Evolutionary conservation across 2,329 filamentous ascomycete species (phyloP).

Genomic region (Tolypocladium amazonense): DNA sequence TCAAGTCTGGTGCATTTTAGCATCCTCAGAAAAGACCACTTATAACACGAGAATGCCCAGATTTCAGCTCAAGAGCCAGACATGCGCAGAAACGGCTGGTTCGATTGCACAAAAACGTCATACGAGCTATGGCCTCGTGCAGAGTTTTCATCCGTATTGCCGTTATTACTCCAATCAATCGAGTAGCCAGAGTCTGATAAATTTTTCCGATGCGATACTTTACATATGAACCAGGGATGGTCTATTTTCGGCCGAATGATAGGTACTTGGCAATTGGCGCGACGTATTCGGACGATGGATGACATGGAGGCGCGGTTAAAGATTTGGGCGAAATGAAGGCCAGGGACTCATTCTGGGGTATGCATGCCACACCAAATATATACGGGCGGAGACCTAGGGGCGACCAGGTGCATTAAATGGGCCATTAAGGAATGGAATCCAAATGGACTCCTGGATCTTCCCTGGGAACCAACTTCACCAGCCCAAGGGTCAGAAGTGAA

Average conservation of each 20-base stretch:
- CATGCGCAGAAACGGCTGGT: too few relatives aligned
- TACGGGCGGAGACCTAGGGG: neutral
- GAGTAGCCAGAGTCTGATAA: neutral
- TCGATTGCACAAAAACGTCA: neutral
- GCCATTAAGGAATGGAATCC: neutral
- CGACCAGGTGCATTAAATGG: neutral
- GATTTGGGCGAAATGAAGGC: neutral
- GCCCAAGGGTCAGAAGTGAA: neutral
- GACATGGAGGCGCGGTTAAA: neutral
- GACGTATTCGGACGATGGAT: neutral
- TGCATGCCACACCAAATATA: neutral
- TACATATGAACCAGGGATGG: neutral
- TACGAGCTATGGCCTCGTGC: neutral
- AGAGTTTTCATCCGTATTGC: neutral
- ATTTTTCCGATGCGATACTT: neutral
- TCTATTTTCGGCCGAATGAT: neutral
- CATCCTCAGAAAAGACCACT: too few relatives aligned
- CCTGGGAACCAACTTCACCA: too few relatives aligned
- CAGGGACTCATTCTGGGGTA: neutral
- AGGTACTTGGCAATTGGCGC: neutral
- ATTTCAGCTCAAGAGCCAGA: neutral
- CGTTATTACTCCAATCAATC: neutral
- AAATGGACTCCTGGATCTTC: neutral
- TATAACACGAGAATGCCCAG: neutral
- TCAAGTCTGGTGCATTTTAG: too few relatives aligned